phyloP scores from a whole-genome alignment of 352 stramenopile species.

The Globisporangium middletonii region DNA sequence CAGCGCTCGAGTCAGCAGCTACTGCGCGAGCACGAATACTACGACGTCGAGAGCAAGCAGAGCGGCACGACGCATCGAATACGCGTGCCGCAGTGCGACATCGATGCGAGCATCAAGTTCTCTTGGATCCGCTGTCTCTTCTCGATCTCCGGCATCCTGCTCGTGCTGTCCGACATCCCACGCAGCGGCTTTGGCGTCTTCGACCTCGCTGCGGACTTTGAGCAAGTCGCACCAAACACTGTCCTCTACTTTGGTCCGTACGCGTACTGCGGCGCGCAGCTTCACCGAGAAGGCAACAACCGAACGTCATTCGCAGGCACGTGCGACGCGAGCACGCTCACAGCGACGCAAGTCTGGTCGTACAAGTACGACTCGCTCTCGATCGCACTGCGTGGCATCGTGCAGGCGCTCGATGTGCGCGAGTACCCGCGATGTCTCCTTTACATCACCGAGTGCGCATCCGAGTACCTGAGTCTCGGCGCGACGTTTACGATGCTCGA shows the following conservation, averaged over 20 bases:
- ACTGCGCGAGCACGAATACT: not conserved
- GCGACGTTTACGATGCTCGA: slow-evolving; percentile 30
- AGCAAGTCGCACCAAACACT: slow-evolving; percentile 21
- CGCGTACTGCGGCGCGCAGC: slow-evolving; percentile 29
- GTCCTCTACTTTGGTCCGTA: slow-evolving; percentile 41
- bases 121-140: slow-evolving; percentile 25
- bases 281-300: slow-evolving; percentile 2
- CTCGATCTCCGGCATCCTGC: slow-evolving; percentile 21
- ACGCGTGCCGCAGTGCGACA: slow-evolving; percentile 13
- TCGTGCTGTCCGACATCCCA: slow-evolving; percentile 43
- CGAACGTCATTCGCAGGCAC: not conserved
- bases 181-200: slow-evolving; percentile 30
- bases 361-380: slow-evolving; percentile 38
- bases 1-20: slow-evolving; percentile 3
- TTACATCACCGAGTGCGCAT: slow-evolving; percentile 5
- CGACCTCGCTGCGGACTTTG: slow-evolving; percentile 5
- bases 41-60: not conserved
- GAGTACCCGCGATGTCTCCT: slow-evolving; percentile 3
- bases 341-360: slow-evolving; percentile 12
- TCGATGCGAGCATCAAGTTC: slow-evolving; percentile 21
- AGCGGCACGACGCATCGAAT: not conserved
- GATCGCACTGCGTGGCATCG: slow-evolving; percentile 10
- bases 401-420: slow-evolving; percentile 2
- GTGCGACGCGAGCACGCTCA: not conserved
- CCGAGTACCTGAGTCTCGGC: slow-evolving; percentile 11